These are phyloP conservation scores for Cladorrhinum sp. DNA, from an alignment of 2,329 filamentous ascomycete genomes.

Conservation along the genomic window DNA sequence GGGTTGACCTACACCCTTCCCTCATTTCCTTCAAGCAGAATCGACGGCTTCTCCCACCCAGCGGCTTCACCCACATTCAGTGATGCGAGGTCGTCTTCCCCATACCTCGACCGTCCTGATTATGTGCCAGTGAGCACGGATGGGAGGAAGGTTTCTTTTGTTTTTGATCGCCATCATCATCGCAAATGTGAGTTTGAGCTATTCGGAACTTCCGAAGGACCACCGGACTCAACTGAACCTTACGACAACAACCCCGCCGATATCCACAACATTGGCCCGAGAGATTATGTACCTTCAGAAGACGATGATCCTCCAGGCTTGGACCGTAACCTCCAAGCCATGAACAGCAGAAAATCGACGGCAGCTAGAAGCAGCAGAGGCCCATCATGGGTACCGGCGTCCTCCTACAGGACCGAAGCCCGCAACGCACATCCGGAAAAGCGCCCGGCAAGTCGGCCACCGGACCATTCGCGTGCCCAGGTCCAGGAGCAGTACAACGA, in stretches of 20 bases:
- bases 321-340: neutral
- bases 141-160: slow-evolving; percentile 21
- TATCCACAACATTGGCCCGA: neutral
- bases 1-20: slow-evolving; percentile 56
- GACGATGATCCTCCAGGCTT: neutral
- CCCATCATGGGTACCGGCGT: neutral
- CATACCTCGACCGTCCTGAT: slow-evolving; percentile 40
- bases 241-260: neutral
- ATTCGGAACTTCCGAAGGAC: slow-evolving; percentile 21
- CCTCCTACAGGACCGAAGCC: neutral
- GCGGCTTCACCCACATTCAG: slow-evolving; percentile 33
- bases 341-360: neutral
- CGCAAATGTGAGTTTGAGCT: slow-evolving; percentile 46
- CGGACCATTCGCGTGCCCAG: neutral
- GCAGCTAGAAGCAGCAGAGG: neutral
- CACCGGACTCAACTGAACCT: slow-evolving; percentile 10
- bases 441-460: neutral
- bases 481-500: neutral
- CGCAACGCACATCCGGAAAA: neutral
- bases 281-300: neutral
- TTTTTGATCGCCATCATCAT: slow-evolving; percentile 38
- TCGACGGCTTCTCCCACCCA: slow-evolving; percentile 41
- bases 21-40: slow-evolving; percentile 42
- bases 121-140: slow-evolving; percentile 30
- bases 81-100: slow-evolving; percentile 41